Evolutionary conservation across 331 rosid genomes (phyloP).

Genomic region (Quercus lobata): DNA sequence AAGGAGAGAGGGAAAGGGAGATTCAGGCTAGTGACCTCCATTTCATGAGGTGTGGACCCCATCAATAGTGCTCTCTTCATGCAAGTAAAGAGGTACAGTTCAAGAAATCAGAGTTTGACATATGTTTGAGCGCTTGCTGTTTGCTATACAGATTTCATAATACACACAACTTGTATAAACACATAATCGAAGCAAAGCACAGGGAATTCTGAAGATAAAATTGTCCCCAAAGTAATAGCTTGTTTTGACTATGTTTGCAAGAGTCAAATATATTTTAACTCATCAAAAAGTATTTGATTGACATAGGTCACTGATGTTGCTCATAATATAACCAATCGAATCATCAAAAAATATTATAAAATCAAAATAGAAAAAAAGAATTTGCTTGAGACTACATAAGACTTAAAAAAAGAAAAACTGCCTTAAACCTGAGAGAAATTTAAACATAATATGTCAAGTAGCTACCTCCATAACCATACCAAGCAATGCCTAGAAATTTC

Average conservation of each 20-base stretch:
- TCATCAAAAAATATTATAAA: neutral
- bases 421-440: neutral
- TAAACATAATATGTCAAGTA: neutral
- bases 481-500: neutral
- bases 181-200: neutral
- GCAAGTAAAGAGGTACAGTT: neutral
- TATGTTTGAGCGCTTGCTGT: neutral
- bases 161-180: neutral
- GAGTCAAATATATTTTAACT: neutral
- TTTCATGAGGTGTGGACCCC: no score
- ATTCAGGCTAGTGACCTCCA: no score
- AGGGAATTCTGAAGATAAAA: neutral
- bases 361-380: neutral
- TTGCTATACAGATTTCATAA: neutral
- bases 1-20: no score
- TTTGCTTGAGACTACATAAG: neutral
- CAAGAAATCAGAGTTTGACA: neutral
- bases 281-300: neutral
- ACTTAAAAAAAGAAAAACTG: neutral
- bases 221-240: neutral
- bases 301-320: neutral
- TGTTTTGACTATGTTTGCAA: neutral
- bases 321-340: neutral
- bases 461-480: neutral
- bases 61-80: neutral